Conservation (phyloP, 148 eudicot species). For the Spergularia bocconei region DNA sequence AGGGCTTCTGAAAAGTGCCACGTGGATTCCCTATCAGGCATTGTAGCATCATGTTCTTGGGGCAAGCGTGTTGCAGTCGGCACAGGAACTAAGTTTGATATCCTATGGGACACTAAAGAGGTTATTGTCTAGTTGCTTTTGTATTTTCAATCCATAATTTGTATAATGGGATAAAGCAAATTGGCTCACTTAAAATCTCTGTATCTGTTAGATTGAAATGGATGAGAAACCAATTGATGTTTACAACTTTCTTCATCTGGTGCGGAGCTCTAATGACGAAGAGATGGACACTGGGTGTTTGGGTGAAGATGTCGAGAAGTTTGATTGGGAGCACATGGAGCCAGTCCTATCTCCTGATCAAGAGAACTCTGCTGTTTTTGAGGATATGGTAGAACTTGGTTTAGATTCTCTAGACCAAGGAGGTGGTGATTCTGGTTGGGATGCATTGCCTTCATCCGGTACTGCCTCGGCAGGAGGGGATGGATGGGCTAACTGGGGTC, state of each 20-base stretch:
- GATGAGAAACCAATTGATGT: conserved; percentile 54
- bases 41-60: conserved; percentile 97
- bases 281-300: conserved; percentile 53
- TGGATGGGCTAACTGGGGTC: conserved; percentile 41
- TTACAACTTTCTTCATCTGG: conserved; percentile 66
- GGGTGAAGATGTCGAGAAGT: conserved; percentile 64
- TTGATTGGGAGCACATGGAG: conserved; percentile 51
- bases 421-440: conserved; percentile 34
- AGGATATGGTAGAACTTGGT: conserved; percentile 49
- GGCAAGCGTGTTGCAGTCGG: conserved; percentile 96
- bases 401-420: conserved; percentile 18
- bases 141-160: background rate
- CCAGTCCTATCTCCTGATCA: conserved; percentile 58
- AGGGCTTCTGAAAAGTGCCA: conserved; percentile 95
- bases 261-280: conserved; percentile 44
- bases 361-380: conserved; percentile 60
- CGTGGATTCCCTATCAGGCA: conserved; percentile 71
- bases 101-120: conserved; percentile 79
- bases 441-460: conserved; percentile 22
- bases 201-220: conserved; percentile 38
- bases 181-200: background rate
- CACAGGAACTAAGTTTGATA: conserved; percentile 80
- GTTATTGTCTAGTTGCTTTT: conserved; percentile 27
- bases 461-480: conserved; percentile 8
- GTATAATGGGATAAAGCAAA: too few relatives aligned